Percentiles rank a stretch among this genome's conserved stretches.
Evolutionary conservation across 139 green algal genomes (phyloP).

Genomic region (Volvox africanus): DNA sequence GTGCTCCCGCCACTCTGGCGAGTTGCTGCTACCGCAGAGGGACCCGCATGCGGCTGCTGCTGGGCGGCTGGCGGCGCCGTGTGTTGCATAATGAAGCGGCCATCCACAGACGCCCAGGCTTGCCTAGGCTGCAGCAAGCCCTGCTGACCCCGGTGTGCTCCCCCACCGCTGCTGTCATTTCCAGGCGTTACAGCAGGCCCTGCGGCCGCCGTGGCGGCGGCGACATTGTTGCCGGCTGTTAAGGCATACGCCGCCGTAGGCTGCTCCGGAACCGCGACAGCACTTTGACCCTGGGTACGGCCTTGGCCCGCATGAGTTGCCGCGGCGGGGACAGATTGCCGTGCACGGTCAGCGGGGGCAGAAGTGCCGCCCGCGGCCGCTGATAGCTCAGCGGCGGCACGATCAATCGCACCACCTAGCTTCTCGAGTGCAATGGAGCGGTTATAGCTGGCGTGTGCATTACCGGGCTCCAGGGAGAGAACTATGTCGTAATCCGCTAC

Average conservation of each 20-base stretch:
- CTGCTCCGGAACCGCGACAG: not conserved
- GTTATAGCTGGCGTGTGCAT: constrained; percentile 82
- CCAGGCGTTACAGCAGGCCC: no score
- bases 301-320: not conserved
- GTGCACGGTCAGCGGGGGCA: not conserved
- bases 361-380: not conserved
- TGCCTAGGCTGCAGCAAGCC: not conserved
- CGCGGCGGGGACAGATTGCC: not conserved
- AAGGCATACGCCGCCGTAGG: not conserved
- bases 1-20: not conserved
- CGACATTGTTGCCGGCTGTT: not conserved
- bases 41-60: not conserved
- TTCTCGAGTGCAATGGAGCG: constrained; percentile 57
- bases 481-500: constrained; percentile 75
- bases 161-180: not conserved
- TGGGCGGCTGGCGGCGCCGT: not conserved
- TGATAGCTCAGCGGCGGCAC: not conserved
- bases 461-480: constrained; percentile 69
- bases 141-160: not conserved
- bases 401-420: constrained; percentile 29
- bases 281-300: not conserved
- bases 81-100: not conserved
- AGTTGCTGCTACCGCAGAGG: not conserved
- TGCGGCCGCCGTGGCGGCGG: not conserved
- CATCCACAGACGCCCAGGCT: not conserved